Evolutionary conservation across 2,329 filamentous ascomycete genomes (phyloP), one percentile per base, ranked within the genome.

Genomic region (Fusarium buharicum): DNA sequence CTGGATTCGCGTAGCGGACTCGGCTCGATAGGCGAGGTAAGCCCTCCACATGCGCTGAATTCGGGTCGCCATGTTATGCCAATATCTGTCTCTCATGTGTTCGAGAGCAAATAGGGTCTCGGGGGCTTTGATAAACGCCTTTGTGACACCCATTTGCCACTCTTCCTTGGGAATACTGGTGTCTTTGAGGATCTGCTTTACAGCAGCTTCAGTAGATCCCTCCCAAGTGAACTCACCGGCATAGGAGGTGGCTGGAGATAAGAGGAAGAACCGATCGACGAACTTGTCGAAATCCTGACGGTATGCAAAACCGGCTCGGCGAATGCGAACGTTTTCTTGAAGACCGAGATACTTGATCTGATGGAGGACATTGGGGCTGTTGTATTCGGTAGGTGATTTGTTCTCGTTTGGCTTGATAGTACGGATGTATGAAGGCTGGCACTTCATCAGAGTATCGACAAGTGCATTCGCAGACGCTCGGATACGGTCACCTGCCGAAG

Each of bases 361-460:
- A 82, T 99, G 95, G 70, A 98, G 83, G 17, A 99, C 95, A 69
- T 98, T 98, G 27, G 88, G 87, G 17, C 86, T 84, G 69, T 97
- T 97, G 77, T 97, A 99, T 74, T 99, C 95, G 11, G 87, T 89
- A 0, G 93, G 90, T 3, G 93, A 97, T 77, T 98, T 99, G 81
- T 97, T 98, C 78, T 99, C 95, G 80, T 99, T 99, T 2, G 95
- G 95, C 78, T 99, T 99, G 80, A 99, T 98, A 1, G 95, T 99
- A 74, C 95, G 92, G 70, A 99, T 99, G 73, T 99, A 99, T 3
- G 93, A 97, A 2, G 95, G 95, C 68, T 95, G 92, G 53, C 93
- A 94, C 78, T 97, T 96, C 93, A 97, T 98, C 70, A 99, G 78
- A 1, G 95, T 98, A 1, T 93, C 88, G 1, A 99, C 95, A 17